A percentile compares a stretch with the other conserved stretches of the same genome.
Evolutionary conservation across 2,329 filamentous ascomycete species (phyloP).

Genomic region (Talaromyces sp.): DNA sequence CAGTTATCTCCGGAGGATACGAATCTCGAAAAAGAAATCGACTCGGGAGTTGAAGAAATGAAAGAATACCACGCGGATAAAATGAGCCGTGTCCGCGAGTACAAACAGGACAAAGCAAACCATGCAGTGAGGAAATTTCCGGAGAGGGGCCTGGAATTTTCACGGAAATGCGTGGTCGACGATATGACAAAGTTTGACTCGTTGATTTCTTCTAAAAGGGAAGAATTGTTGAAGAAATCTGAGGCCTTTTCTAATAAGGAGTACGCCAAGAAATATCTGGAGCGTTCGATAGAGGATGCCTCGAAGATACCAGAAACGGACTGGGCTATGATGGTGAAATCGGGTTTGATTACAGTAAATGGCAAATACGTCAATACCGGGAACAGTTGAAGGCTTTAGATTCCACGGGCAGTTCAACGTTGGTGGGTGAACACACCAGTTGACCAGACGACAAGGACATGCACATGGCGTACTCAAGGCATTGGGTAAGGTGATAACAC

Average conservation of each 20-base stretch:
- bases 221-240: neutral
- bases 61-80: accelerated
- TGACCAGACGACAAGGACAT: neutral
- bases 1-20: neutral
- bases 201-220: neutral
- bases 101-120: neutral
- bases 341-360: neutral
- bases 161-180: neutral
- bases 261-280: neutral
- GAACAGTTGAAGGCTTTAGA: neutral
- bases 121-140: too few species aligned
- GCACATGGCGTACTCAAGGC: neutral
- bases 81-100: neutral
- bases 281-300: neutral
- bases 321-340: neutral
- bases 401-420: neutral
- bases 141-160: too few species aligned
- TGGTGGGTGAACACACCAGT: neutral
- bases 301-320: neutral
- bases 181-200: neutral
- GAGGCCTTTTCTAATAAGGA: neutral
- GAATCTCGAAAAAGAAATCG: neutral
- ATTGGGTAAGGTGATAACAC: neutral
- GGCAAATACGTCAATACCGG: neutral
- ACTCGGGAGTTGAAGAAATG: neutral